These are phyloP conservation scores for Daldinia caldariorum DNA, from an alignment of 495 filamentous ascomycete species.

Conservation along the genomic window DNA sequence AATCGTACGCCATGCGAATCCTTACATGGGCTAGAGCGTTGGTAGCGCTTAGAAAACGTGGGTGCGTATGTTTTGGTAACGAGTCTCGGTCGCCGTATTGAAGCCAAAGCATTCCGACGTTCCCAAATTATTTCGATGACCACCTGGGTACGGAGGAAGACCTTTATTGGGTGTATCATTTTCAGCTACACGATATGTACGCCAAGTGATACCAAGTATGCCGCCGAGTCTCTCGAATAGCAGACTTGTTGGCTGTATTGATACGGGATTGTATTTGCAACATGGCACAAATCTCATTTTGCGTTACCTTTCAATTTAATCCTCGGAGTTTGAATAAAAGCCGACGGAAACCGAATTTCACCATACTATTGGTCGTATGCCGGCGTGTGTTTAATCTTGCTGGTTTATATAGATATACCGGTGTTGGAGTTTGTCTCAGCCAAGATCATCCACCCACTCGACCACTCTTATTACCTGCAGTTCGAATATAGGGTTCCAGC, in stretches of 20 bases:
- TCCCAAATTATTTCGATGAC: not conserved
- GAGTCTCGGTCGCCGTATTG: not conserved
- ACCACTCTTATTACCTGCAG: constrained; percentile 45
- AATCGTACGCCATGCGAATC: not conserved
- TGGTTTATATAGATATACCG: not conserved
- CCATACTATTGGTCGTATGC: constrained; percentile 6
- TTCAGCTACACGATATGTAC: not conserved
- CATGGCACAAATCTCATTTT: not conserved
- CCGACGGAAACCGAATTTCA: not conserved
- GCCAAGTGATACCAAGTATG: not conserved
- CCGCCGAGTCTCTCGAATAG: not conserved
- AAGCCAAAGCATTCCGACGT: not conserved
- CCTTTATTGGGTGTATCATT: not conserved
- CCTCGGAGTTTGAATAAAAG: constrained; percentile 18
- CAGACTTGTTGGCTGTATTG: not conserved
- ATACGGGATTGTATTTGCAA: not conserved
- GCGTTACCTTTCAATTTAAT: not conserved
- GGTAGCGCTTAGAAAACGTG: not conserved
- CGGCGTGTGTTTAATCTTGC: not conserved
- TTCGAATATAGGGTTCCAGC: constrained; percentile 61
- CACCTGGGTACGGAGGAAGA: not conserved
- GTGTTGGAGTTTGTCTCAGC: not conserved
- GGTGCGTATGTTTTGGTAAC: not conserved
- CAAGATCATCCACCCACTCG: not conserved
- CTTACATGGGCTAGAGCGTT: not conserved